Percentiles rank a stretch among this genome's conserved stretches.
phyloP scores from a whole-genome alignment of 345 rosid genomes.

The Syzygium jambos region DNA sequence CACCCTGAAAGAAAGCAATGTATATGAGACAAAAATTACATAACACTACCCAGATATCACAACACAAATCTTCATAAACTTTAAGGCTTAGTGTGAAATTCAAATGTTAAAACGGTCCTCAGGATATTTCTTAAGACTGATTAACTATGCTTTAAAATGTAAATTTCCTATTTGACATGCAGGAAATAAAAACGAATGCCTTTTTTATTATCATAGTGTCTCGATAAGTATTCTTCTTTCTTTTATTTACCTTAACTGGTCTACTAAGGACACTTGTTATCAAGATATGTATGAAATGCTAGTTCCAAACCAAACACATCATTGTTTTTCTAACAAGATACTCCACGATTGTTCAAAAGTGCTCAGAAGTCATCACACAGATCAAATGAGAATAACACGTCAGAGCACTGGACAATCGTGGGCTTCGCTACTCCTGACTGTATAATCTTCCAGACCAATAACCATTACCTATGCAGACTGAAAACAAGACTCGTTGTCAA shows the following conservation, averaged over 20 bases:
- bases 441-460: neutral
- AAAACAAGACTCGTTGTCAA: neutral
- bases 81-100: neutral
- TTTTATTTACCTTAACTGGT: neutral
- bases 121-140: neutral
- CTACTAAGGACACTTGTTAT: neutral
- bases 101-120: neutral
- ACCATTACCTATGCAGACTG: neutral
- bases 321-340: neutral
- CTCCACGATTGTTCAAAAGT: neutral
- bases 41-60: neutral
- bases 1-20: conserved; percentile 51
- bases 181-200: neutral
- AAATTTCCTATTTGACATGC: neutral
- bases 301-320: neutral
- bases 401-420: neutral
- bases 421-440: neutral
- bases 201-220: neutral
- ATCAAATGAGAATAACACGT: neutral
- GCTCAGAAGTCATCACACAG: neutral
- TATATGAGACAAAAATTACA: neutral
- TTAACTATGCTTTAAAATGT: neutral
- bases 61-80: neutral
- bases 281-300: neutral
- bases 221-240: neutral